Conservation (phyloP, 768 basidiomycete species). For the Podaxis sp. region DNA sequence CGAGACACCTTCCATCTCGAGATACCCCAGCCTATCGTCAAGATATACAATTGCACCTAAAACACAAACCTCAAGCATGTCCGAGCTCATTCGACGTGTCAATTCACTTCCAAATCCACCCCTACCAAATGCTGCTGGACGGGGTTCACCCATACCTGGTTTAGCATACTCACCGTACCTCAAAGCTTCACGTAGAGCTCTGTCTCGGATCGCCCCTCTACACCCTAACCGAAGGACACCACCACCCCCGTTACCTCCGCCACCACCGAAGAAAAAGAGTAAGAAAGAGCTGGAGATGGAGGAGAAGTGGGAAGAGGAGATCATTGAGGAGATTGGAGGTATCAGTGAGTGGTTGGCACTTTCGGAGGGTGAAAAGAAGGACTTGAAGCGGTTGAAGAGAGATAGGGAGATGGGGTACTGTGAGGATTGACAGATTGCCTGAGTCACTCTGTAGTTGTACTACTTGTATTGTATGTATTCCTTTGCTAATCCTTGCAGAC, state of each 20-base stretch:
- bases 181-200: constrained; percentile 57
- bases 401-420: constrained; percentile 59
- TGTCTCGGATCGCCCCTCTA: constrained; percentile 70
- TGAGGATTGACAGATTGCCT: constrained; percentile 35
- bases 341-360: constrained; percentile 51
- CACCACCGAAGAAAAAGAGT: constrained; percentile 70
- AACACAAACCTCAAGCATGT: constrained; percentile 57
- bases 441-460: background rate
- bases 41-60: constrained; percentile 46
- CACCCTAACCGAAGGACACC: constrained; percentile 72
- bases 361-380: constrained; percentile 46
- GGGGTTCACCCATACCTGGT: constrained; percentile 9
- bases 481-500: background rate
- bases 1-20: background rate
- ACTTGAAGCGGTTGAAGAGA: constrained; percentile 55
- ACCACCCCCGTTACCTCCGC: constrained; percentile 66
- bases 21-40: constrained; percentile 17
- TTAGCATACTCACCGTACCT: constrained; percentile 57
- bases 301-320: constrained; percentile 78
- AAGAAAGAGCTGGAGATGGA: constrained; percentile 75
- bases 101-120: constrained; percentile 66
- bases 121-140: constrained; percentile 25
- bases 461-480: background rate
- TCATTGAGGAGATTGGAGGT: constrained; percentile 69
- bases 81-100: constrained; percentile 70